phyloP scores from a whole-genome alignment of 192 early-diverging fungal genomes.

The Podochytrium sp. region DNA sequence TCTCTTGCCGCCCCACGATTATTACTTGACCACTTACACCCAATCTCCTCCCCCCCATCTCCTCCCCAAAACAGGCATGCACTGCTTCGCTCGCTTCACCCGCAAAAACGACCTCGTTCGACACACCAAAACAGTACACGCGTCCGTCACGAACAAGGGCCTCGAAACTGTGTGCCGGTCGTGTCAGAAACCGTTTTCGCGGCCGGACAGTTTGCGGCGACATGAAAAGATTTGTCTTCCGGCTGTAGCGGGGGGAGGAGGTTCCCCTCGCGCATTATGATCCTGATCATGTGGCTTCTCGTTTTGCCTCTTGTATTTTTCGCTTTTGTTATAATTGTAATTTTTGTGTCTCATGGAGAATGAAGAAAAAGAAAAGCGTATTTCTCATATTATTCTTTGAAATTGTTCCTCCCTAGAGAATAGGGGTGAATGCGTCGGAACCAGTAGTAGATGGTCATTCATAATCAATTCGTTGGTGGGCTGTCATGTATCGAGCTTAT shows the following conservation, averaged over 20 bases:
- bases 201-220: constrained; percentile 3
- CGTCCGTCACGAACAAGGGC: not conserved
- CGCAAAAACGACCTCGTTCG: constrained; percentile 4
- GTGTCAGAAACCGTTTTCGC: constrained; percentile 13
- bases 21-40: no score
- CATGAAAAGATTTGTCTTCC: constrained; percentile 16
- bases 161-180: constrained; percentile 2
- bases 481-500: no score
- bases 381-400: not conserved
- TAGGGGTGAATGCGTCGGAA: no score
- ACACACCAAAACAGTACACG: constrained; percentile 11
- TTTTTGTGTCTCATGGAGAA: not conserved
- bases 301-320: not conserved
- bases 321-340: not conserved
- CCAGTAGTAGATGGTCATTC: no score
- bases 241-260: not conserved
- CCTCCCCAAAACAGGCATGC: not conserved
- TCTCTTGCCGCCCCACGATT: no score
- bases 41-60: no score
- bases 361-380: not conserved
- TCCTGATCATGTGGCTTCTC: not conserved
- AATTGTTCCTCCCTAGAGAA: not conserved
- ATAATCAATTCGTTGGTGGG: no score
- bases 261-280: not conserved
- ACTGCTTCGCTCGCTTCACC: not conserved